These are phyloP conservation scores for Trichoderma asperellum DNA, from an alignment of 2,329 filamentous ascomycete genomes.

Conservation along the genomic window DNA sequence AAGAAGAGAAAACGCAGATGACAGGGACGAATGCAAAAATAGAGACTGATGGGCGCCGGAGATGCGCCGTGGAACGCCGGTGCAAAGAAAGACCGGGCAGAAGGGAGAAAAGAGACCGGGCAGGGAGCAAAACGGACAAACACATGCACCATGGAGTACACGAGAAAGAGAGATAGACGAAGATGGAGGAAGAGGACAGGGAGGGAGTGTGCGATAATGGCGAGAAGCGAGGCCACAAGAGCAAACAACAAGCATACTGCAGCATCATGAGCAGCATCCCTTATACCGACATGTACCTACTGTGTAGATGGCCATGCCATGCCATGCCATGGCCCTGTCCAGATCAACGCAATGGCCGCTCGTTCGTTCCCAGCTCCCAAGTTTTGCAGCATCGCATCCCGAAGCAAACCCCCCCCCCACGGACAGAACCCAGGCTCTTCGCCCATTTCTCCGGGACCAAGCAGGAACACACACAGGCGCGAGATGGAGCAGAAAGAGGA, in stretches of 20 bases:
- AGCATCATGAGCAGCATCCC: background rate
- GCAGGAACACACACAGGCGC: background rate
- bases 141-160: background rate
- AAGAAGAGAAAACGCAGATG: background rate
- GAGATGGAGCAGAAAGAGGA: background rate
- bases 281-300: background rate
- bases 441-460: background rate
- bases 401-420: background rate
- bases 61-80: background rate
- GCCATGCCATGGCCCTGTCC: background rate
- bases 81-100: background rate
- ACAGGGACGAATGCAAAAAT: background rate
- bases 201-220: background rate
- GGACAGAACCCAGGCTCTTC: background rate
- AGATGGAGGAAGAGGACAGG: background rate
- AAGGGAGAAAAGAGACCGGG: background rate
- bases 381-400: slow-evolving; percentile 1
- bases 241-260: background rate
- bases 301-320: background rate
- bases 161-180: background rate
- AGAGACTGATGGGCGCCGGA: background rate
- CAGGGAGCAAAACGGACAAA: background rate
- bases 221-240: background rate
- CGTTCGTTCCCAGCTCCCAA: slow-evolving; percentile 15
- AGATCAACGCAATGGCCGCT: slow-evolving; percentile 15